phyloP scores from a whole-genome alignment of 371 early-diverging fungal genomes.

The Rhizopus microsporus region DNA sequence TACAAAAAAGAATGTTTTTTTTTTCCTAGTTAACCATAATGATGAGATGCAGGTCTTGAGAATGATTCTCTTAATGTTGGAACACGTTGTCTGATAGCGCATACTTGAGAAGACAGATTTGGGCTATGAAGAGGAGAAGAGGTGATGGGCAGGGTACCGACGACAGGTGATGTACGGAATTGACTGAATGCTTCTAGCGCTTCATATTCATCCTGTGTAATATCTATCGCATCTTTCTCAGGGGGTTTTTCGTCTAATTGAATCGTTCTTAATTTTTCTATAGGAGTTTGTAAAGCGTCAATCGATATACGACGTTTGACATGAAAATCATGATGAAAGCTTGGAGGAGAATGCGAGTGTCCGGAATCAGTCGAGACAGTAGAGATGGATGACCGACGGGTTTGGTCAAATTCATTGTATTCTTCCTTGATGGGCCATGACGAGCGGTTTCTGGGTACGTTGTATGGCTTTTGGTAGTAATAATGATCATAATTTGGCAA shows the following conservation, averaged over 20 bases:
- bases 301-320: conserved; percentile 25
- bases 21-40: not conserved
- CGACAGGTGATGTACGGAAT: conserved; percentile 12
- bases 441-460: conserved; percentile 15
- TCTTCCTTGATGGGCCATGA: conserved; percentile 25
- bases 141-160: not conserved
- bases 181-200: conserved; percentile 47
- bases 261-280: conserved; percentile 19
- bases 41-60: conserved; percentile 7
- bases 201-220: conserved; percentile 46
- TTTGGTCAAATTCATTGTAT: not conserved
- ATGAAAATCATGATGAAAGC: conserved; percentile 3
- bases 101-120: conserved; percentile 33
- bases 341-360: conserved; percentile 1
- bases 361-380: conserved; percentile 11
- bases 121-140: conserved; percentile 17
- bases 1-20: not conserved
- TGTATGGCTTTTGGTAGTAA: not conserved
- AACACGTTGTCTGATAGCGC: conserved; percentile 34
- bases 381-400: conserved; percentile 11
- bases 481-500: not conserved
- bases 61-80: conserved; percentile 33
- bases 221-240: conserved; percentile 24
- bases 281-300: conserved; percentile 27
- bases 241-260: conserved; percentile 11